These are phyloP conservation scores for Aristolochia californica DNA, from an alignment of 164 flowering plant species.

Conservation along the genomic window DNA sequence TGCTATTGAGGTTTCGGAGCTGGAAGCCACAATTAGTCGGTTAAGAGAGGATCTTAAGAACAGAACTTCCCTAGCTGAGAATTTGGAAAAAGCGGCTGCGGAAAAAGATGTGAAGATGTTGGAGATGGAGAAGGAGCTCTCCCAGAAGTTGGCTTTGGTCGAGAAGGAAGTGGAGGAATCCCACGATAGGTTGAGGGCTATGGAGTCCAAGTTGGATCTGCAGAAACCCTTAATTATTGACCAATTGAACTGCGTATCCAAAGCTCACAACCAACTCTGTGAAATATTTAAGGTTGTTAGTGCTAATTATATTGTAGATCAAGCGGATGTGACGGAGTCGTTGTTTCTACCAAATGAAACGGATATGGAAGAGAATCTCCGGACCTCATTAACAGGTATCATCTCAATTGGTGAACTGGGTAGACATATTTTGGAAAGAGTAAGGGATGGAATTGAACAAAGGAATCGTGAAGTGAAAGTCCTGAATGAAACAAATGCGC, in stretches of 20 bases:
- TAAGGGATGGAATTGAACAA: constrained; percentile 43
- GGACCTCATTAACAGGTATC: constrained; percentile 68
- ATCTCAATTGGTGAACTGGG: constrained; percentile 54
- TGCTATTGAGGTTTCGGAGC: constrained; percentile 94
- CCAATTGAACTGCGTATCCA: constrained; percentile 56
- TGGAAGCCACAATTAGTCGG: constrained; percentile 68
- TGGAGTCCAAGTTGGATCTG: constrained; percentile 49
- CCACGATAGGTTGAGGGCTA: constrained; percentile 34
- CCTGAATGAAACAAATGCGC: constrained; percentile 53
- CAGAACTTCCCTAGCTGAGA: constrained; percentile 35
- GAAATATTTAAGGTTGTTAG: constrained; percentile 52
- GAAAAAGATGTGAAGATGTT: constrained; percentile 44
- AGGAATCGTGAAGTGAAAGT: constrained; percentile 39
- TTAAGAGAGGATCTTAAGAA: constrained; percentile 55
- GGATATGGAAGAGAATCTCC: constrained; percentile 72
- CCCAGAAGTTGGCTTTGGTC: constrained; percentile 26
- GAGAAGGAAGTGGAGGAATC: constrained; percentile 41
- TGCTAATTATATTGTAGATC: constrained; percentile 29
- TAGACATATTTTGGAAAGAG: constrained; percentile 35
- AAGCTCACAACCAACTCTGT: constrained; percentile 51
- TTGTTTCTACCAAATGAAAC: constrained; percentile 73
- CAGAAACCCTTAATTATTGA: constrained; percentile 60
- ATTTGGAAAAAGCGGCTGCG: constrained; percentile 31
- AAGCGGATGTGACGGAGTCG: constrained; percentile 57
- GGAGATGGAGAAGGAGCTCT: constrained; percentile 40